Conservation (phyloP, 129 eudicot species). For the Helianthus tuberosus region DNA sequence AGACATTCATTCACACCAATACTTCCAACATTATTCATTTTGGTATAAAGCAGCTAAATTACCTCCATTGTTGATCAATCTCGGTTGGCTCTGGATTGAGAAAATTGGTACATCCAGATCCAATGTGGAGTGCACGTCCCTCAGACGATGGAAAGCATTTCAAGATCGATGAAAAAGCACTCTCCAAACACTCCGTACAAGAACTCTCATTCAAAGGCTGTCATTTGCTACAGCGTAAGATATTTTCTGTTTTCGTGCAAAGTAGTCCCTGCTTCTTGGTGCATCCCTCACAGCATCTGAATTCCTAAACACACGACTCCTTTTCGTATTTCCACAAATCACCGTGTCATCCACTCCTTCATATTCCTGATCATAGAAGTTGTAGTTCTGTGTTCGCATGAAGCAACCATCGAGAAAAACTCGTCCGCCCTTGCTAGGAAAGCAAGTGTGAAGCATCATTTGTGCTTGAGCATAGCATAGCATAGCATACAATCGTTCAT, state of each 20-base stretch:
- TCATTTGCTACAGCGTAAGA: slow-evolving; percentile 16
- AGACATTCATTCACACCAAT: too few species aligned
- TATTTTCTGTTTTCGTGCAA: slow-evolving; percentile 34
- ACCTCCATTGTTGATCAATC: slow-evolving; percentile 23
- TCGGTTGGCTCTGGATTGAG: slow-evolving; percentile 48
- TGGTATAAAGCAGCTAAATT: background rate
- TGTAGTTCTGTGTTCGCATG: slow-evolving; percentile 55
- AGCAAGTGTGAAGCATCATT: slow-evolving; percentile 60
- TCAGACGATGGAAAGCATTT: slow-evolving; percentile 67
- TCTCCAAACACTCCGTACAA: slow-evolving; percentile 59
- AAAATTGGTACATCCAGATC: slow-evolving; percentile 66
- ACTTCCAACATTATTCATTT: too few species aligned
- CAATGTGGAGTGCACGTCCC: slow-evolving; percentile 67
- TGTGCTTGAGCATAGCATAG: slow-evolving; percentile 64
- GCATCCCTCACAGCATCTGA: slow-evolving; percentile 48
- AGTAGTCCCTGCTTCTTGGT: slow-evolving; percentile 40
- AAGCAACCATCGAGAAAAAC: slow-evolving; percentile 80
- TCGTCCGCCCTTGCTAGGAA: slow-evolving; percentile 51
- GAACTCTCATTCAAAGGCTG: slow-evolving; percentile 49
- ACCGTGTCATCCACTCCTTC: slow-evolving; percentile 39
- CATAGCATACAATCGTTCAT: slow-evolving; percentile 60
- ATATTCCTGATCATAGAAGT: slow-evolving; percentile 53
- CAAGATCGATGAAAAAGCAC: slow-evolving; percentile 47
- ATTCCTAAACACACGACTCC: slow-evolving; percentile 31
- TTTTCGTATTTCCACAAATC: slow-evolving; percentile 54